Evolutionary conservation across 192 early-diverging fungal genomes (phyloP).

Genomic region (Radiomyces spectabilis): DNA sequence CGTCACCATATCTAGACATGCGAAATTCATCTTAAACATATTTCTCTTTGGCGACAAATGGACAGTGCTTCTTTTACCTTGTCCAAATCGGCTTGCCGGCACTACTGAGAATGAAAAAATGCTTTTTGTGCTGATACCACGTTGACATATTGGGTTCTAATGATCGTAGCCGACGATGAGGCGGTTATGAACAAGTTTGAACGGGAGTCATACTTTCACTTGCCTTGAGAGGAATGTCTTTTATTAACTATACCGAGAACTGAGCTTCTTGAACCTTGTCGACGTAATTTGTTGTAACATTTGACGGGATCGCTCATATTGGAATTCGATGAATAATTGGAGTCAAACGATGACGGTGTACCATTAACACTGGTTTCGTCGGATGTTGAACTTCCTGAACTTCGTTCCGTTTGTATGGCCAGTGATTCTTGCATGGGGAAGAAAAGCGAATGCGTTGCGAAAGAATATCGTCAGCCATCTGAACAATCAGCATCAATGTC

Average conservation of each 20-base stretch:
- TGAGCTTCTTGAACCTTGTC: slow-evolving; percentile 28
- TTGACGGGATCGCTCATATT: slow-evolving; percentile 18
- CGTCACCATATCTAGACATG: slow-evolving; percentile 71
- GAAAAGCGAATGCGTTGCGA: background rate
- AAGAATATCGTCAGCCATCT: background rate
- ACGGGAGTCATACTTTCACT: background rate
- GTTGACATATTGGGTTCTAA: slow-evolving; percentile 27
- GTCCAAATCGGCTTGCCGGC: slow-evolving; percentile 95
- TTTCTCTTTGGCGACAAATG: background rate
- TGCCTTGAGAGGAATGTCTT: background rate
- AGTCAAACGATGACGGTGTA: slow-evolving; percentile 12
- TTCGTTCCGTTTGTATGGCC: background rate
- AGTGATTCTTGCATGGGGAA: background rate
- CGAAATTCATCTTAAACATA: background rate
- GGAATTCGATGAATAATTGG: slow-evolving; percentile 14
- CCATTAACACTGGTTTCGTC: background rate
- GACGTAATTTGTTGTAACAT: slow-evolving; percentile 16
- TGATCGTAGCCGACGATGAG: background rate
- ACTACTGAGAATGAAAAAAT: slow-evolving; percentile 89
- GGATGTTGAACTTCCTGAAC: background rate
- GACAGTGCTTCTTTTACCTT: slow-evolving; percentile 31
- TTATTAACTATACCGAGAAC: slow-evolving; percentile 3
- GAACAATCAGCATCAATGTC: too few relatives aligned
- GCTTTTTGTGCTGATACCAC: slow-evolving; percentile 62
- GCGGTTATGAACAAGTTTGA: background rate